A percentile compares a stretch with the other conserved stretches of the same genome.
Evolutionary conservation across 179 eudicot genomes (phyloP).

Genomic region (Gypsophila paniculata): DNA sequence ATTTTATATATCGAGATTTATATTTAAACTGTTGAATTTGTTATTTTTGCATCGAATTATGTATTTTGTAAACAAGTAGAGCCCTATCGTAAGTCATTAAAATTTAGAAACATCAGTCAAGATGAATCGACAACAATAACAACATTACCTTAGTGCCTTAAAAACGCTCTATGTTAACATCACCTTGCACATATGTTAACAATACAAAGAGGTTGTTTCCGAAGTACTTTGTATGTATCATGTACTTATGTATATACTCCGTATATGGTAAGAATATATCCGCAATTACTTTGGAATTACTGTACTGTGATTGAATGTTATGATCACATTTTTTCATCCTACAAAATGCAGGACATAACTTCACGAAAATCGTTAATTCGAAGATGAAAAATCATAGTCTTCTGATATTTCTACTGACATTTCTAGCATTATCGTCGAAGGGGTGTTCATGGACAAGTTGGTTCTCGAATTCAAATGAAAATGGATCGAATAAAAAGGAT

Average conservation of each 20-base stretch:
- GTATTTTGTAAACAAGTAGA: not conserved
- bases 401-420: not conserved
- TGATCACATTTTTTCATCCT: not conserved
- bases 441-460: slow-evolving; percentile 31
- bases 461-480: slow-evolving; percentile 25
- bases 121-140: not conserved
- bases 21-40: not conserved
- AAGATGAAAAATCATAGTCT: slow-evolving; percentile 12
- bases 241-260: no score
- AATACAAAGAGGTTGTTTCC: no score
- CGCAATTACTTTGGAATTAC: not conserved
- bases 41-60: not conserved
- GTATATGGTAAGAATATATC: slow-evolving; percentile 13
- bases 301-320: not conserved
- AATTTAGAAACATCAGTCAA: no score
- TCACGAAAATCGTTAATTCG: not conserved
- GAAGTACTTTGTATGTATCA: no score
- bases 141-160: not conserved
- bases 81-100: not conserved
- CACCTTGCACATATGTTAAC: no score
- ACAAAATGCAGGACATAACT: slow-evolving; percentile 19
- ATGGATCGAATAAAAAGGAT: not conserved
- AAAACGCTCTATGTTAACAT: no score
- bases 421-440: not conserved
- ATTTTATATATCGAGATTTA: not conserved